Conservation (phyloP, 2,329 filamentous ascomycete species). For the Claviceps citrina region DNA sequence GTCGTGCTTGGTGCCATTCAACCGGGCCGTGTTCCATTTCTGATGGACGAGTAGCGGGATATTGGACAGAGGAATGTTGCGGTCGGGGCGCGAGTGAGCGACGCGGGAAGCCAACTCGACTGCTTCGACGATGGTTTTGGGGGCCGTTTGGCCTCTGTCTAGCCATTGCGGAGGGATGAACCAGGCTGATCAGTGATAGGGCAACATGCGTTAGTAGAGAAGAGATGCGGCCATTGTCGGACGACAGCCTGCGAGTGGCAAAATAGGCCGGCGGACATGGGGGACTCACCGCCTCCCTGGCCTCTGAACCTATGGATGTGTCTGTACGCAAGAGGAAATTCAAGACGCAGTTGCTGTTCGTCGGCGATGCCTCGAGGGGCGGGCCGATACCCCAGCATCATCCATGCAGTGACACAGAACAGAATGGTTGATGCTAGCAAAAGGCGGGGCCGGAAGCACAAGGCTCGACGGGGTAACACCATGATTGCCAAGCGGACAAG, state of each 20-base stretch:
- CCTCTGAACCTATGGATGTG: background rate
- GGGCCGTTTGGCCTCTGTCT: background rate
- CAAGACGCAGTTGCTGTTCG: background rate
- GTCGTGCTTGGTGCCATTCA: constrained; percentile 2
- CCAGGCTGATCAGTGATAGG: constrained; percentile 3
- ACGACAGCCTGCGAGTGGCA: background rate
- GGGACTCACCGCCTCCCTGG: background rate
- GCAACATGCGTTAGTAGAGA: background rate
- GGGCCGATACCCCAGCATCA: background rate
- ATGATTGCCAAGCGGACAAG: no score
- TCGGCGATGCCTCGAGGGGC: background rate
- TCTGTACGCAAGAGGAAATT: background rate
- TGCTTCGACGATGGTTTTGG: constrained; percentile 1
- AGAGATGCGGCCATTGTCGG: background rate
- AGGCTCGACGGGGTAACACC: background rate
- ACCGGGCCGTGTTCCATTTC: constrained; percentile 2
- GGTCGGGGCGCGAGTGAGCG: background rate
- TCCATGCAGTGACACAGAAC: background rate
- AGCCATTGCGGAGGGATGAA: constrained; percentile 3
- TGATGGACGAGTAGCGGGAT: constrained; percentile 2
- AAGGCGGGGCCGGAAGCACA: background rate
- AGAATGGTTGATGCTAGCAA: background rate
- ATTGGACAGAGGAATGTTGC: constrained; percentile 1
- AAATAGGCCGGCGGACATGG: background rate
- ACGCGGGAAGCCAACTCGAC: constrained; percentile 1